A percentile compares a stretch with the other conserved stretches of the same genome.
These are phyloP conservation scores for Pinus tabuliformis DNA, from an alignment of 75 land plant species.

Conservation along the genomic window DNA sequence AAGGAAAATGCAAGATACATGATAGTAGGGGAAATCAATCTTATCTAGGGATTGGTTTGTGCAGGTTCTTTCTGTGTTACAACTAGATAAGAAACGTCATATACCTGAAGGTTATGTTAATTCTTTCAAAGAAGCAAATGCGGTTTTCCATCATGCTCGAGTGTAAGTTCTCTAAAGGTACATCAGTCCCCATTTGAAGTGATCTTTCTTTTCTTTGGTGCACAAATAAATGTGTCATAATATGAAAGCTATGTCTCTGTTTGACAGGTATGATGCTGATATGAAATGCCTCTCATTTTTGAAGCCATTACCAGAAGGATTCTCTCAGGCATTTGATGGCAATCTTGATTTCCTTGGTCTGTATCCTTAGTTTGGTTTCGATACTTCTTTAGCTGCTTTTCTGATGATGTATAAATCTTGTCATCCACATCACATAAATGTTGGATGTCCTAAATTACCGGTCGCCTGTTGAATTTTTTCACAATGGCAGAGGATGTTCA, in stretches of 20 bases:
- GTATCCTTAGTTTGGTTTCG: conserved; percentile 51
- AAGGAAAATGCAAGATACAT: no score
- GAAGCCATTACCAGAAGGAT: conserved; percentile 46
- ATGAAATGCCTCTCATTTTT: conserved; percentile 37
- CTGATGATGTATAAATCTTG: not conserved
- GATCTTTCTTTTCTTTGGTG: not conserved
- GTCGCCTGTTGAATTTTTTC: not conserved
- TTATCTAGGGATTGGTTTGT: not conserved
- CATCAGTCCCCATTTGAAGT: no score
- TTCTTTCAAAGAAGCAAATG: conserved; percentile 72
- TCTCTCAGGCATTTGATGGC: conserved; percentile 36
- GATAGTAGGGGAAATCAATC: no score
- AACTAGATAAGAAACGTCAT: conserved; percentile 42
- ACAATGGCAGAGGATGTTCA: not conserved
- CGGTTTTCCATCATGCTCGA: conserved; percentile 75
- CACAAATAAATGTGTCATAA: not conserved
- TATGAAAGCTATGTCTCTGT: conserved; percentile 5
- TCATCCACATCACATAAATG: not conserved
- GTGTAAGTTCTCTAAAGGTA: conserved; percentile 36
- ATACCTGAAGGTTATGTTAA: conserved; percentile 68
- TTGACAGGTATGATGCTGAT: conserved; percentile 62
- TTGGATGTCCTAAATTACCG: not conserved
- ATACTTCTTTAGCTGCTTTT: not conserved
- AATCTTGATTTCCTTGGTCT: conserved; percentile 75
- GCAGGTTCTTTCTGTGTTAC: conserved; percentile 70